A percentile compares a stretch with the other conserved stretches of the same genome.
These are phyloP conservation scores for Coprinopsis cinerea DNA, from an alignment of 768 basidiomycete genomes.

Conservation along the genomic window DNA sequence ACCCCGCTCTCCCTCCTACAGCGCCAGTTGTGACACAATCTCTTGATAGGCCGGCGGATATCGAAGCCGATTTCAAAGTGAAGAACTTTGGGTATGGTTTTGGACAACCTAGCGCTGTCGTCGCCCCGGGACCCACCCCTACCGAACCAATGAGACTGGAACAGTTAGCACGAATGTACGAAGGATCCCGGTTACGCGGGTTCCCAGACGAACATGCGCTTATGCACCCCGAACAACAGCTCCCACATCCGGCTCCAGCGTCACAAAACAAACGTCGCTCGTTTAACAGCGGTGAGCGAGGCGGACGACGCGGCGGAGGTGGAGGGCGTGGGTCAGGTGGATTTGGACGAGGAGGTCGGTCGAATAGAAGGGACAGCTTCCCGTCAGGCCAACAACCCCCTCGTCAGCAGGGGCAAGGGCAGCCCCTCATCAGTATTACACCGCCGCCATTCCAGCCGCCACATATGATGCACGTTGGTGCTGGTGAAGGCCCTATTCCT, in stretches of 20 bases:
- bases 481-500: no score
- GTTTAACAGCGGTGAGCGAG: background rate
- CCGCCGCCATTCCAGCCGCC: conserved; percentile 22
- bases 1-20: background rate
- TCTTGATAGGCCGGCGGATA: background rate
- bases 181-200: background rate
- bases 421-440: conserved; percentile 24
- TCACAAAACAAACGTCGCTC: background rate
- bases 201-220: background rate
- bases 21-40: background rate
- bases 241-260: background rate
- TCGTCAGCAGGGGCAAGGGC: no score
- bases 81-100: conserved; percentile 63
- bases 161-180: background rate
- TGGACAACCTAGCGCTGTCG: conserved; percentile 30
- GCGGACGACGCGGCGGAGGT: background rate
- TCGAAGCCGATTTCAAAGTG: conserved; percentile 43
- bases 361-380: conserved; percentile 14
- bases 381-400: conserved; percentile 19
- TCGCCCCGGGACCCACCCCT: no score
- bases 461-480: conserved; percentile 2
- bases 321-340: conserved; percentile 20
- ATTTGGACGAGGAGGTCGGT: conserved; percentile 25
- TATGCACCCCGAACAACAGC: background rate
- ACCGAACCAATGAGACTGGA: background rate